Evolutionary conservation across 2,329 filamentous ascomycete species (phyloP).

Genomic region (Cordyceps farinosa): DNA sequence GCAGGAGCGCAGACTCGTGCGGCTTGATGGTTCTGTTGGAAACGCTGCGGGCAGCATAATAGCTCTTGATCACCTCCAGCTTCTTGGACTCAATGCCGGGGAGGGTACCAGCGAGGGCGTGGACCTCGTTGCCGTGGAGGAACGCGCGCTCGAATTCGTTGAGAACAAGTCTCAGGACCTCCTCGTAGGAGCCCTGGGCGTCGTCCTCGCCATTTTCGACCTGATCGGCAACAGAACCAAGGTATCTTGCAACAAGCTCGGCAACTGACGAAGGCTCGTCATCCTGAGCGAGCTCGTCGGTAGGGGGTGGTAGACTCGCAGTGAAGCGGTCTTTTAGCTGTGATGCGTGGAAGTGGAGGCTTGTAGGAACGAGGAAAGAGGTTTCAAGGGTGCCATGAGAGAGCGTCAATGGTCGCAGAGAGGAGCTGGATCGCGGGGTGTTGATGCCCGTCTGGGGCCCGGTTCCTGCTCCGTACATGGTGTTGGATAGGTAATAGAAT

Average conservation of each 20-base stretch:
- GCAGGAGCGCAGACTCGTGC: conserved; percentile 88
- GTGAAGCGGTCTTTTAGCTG: conserved; percentile 91
- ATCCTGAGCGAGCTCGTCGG: conserved; percentile 95
- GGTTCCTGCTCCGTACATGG: conserved; percentile 81
- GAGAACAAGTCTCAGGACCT: conserved; percentile 85
- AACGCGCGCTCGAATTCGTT: conserved; percentile 97
- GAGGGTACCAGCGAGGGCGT: conserved; percentile 78
- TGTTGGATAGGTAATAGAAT: conserved; percentile 30
- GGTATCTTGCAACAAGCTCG: conserved; percentile 89
- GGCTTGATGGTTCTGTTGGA: conserved; percentile 82
- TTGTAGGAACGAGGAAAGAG: conserved; percentile 91
- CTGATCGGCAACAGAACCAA: conserved; percentile 84
- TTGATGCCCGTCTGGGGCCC: conserved; percentile 94
- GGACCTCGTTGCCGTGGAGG: conserved; percentile 92
- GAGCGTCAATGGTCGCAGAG: conserved; percentile 85
- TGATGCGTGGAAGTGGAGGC: conserved; percentile 91
- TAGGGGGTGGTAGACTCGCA: conserved; percentile 79
- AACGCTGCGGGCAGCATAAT: conserved; percentile 84
- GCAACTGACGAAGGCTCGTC: conserved; percentile 96
- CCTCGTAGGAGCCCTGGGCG: conserved; percentile 80
- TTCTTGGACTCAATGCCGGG: conserved; percentile 94
- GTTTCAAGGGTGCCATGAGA: conserved; percentile 94
- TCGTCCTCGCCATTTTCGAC: conserved; percentile 92
- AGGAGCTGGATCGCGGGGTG: conserved; percentile 89
- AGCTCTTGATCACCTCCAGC: conserved; percentile 80